Evolutionary conservation across 805 yeast species (phyloP).

Genomic region (Maudiozyma barnettii): DNA sequence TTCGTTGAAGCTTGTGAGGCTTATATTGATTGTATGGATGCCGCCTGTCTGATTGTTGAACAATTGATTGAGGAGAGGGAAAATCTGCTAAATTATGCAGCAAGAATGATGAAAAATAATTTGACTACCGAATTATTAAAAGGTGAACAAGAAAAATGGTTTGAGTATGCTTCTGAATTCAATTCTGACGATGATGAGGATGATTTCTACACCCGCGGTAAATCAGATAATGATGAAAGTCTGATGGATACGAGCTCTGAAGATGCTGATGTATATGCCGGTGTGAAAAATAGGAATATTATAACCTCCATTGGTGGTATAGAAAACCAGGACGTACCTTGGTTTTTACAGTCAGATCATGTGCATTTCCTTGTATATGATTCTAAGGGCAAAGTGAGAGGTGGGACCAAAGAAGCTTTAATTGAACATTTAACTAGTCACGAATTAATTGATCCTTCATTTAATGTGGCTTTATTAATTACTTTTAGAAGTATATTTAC

Average conservation of each 20-base stretch:
- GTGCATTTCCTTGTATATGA: constrained; percentile 53
- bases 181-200: constrained; percentile 10
- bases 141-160: constrained; percentile 35
- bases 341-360: constrained; percentile 65
- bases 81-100: constrained; percentile 58
- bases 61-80: constrained; percentile 65
- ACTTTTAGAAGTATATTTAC: constrained; percentile 70
- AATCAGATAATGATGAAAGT: constrained; percentile 2
- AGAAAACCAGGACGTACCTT: constrained; percentile 37
- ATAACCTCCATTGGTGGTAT: not conserved
- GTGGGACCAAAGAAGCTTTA: constrained; percentile 73
- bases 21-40: constrained; percentile 29
- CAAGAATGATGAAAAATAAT: constrained; percentile 69
- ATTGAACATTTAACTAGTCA: constrained; percentile 77
- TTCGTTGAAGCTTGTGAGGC: constrained; percentile 27
- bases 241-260: not conserved
- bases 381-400: constrained; percentile 62
- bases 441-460: constrained; percentile 48
- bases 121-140: constrained; percentile 50
- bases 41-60: constrained; percentile 35
- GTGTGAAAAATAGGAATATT: not conserved
- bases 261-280: not conserved
- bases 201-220: not conserved
- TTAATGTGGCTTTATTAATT: constrained; percentile 59
- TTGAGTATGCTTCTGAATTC: constrained; percentile 20